These are phyloP conservation scores for Mycosphaerella sp. DNA, from an alignment of 2,329 filamentous ascomycete genomes.

Conservation along the genomic window DNA sequence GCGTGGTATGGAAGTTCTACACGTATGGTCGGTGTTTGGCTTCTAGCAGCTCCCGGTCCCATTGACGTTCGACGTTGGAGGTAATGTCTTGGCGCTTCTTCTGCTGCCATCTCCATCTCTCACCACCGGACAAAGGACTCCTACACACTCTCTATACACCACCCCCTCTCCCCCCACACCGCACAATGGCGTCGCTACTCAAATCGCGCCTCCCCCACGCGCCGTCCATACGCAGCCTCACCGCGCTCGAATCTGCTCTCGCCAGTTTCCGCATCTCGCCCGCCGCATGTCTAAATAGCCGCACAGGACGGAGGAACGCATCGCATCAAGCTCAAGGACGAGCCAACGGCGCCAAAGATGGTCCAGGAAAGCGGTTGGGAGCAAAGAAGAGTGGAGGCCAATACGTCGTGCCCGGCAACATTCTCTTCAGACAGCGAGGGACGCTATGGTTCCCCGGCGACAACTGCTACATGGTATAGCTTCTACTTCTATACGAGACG, in stretches of 20 bases:
- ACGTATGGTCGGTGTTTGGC: not conserved
- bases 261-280: slow-evolving; percentile 29
- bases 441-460: slow-evolving; percentile 93
- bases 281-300: slow-evolving; percentile 3
- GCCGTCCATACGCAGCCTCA: slow-evolving; percentile 27
- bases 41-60: not conserved
- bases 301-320: slow-evolving; percentile 44
- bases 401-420: slow-evolving; percentile 92
- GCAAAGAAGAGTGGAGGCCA: slow-evolving; percentile 91
- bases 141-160: not conserved
- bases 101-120: not conserved
- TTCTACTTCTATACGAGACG: not conserved
- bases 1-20: not conserved
- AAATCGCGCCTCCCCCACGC: slow-evolving; percentile 16
- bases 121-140: not conserved
- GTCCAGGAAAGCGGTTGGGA: slow-evolving; percentile 78
- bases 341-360: slow-evolving; percentile 64
- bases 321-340: slow-evolving; percentile 60
- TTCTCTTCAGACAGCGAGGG: slow-evolving; percentile 94
- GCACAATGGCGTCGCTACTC: slow-evolving; percentile 4
- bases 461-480: slow-evolving; percentile 68
- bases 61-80: not conserved
- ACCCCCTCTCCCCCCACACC: not conserved
- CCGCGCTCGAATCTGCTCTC: slow-evolving; percentile 30
- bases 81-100: not conserved